phyloP scores from a whole-genome alignment of 306 rosid genomes.

The Dryas octopetala region DNA sequence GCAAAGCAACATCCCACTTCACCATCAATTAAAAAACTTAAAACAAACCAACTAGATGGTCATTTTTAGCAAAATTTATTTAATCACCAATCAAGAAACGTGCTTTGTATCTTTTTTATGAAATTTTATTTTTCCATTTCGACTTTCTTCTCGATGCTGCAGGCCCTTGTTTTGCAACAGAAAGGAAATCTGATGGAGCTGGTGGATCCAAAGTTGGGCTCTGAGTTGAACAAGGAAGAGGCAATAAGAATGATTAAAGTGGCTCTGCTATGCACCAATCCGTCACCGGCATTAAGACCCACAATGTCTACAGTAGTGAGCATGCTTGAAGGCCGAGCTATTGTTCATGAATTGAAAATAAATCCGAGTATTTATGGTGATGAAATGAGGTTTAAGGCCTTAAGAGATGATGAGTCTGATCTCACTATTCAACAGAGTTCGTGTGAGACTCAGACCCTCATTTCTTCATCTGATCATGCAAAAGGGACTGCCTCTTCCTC shows the following conservation, averaged over 20 bases:
- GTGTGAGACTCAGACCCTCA: background rate
- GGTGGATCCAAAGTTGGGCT: conserved; percentile 53
- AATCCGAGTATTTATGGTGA: conserved; percentile 11
- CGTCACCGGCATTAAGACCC: conserved; percentile 54
- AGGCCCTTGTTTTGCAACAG: conserved; percentile 33
- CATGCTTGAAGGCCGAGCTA: conserved; percentile 57
- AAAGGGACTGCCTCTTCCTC: background rate
- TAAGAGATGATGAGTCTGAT: background rate
- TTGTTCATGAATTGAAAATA: conserved; percentile 33
- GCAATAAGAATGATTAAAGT: conserved; percentile 46
- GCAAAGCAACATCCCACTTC: no score
- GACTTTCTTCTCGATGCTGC: conserved; percentile 6
- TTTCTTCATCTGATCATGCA: background rate
- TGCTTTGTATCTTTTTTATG: no score
- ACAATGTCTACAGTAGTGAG: conserved; percentile 60
- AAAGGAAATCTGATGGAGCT: conserved; percentile 39
- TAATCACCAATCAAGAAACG: background rate
- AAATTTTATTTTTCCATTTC: background rate
- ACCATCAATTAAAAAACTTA: no score
- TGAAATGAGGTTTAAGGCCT: background rate
- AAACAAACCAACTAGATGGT: no score
- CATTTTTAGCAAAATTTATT: background rate
- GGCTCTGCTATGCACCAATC: conserved; percentile 52
- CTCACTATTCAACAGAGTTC: background rate
- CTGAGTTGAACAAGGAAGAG: conserved; percentile 42